A percentile compares a stretch with the other conserved stretches of the same genome.
Evolutionary conservation across 2,329 filamentous ascomycete species (phyloP).

Genomic region (Beauveria sp.): DNA sequence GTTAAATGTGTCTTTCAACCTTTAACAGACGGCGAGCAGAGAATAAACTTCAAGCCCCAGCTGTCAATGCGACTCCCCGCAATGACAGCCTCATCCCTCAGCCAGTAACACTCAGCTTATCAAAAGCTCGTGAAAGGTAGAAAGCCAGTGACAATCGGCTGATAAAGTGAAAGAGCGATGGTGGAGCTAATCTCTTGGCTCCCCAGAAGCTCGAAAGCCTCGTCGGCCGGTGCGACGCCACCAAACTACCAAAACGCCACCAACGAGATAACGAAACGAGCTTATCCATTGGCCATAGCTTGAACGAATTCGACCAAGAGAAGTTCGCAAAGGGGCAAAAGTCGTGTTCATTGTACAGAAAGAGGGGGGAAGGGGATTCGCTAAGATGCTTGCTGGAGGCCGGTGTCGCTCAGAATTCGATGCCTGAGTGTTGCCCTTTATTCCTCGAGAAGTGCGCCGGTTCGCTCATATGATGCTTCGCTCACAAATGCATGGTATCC

Average conservation of each 20-base stretch:
- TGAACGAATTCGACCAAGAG: background rate
- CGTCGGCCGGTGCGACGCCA: conserved; percentile 1
- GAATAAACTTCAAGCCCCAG: background rate
- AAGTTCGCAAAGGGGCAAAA: background rate
- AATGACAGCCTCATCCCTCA: background rate
- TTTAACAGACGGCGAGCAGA: background rate
- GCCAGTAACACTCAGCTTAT: background rate
- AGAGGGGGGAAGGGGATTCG: background rate
- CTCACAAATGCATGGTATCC: background rate
- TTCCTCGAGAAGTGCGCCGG: background rate
- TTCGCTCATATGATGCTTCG: background rate
- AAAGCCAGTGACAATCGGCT: background rate
- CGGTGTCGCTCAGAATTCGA: background rate
- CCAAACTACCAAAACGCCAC: conserved; percentile 7
- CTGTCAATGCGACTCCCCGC: background rate
- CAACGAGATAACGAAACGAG: conserved; percentile 3
- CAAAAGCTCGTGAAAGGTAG: background rate
- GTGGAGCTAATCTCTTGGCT: conserved; percentile 13
- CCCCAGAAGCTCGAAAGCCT: background rate
- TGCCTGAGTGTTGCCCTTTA: background rate
- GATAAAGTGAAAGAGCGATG: background rate
- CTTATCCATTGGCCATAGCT: background rate
- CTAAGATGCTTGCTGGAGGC: background rate
- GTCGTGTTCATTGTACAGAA: background rate
- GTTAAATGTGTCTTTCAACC: background rate